Conservation (phyloP, 2,329 filamentous ascomycete genomes). For the Fusarium oxysporum region DNA sequence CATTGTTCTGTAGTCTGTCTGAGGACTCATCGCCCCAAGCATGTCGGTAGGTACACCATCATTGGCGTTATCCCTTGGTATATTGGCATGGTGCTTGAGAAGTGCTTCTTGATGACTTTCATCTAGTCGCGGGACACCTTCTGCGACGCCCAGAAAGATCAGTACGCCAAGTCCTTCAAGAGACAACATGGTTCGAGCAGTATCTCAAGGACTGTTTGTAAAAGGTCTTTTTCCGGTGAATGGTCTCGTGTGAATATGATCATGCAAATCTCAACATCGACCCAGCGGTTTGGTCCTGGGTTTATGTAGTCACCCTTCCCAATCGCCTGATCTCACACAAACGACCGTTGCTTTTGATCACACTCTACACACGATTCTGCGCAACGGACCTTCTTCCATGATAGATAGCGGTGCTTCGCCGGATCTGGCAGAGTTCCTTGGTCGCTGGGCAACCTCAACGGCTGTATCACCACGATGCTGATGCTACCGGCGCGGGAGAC, state of each 20-base stretch:
- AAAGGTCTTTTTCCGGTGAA: background rate
- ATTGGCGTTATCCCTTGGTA: background rate
- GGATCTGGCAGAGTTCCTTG: background rate
- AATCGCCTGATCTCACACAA: constrained; percentile 6
- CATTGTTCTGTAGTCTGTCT: constrained; percentile 43
- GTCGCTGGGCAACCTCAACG: constrained; percentile 23
- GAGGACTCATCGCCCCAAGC: background rate
- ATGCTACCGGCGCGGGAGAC: background rate
- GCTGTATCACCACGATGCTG: constrained; percentile 10
- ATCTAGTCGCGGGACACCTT: constrained; percentile 1
- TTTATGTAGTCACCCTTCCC: constrained; percentile 33
- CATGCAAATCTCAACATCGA: background rate
- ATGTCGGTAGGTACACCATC: background rate
- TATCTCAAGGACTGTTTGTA: background rate
- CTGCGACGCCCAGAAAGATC: background rate
- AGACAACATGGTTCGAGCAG: background rate
- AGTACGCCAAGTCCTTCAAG: background rate
- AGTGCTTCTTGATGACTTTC: background rate
- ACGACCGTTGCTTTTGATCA: background rate
- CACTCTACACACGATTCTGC: constrained; percentile 2
- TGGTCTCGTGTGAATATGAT: background rate
- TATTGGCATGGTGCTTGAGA: background rate
- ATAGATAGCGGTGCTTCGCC: background rate
- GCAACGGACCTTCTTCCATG: background rate
- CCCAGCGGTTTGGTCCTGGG: constrained; percentile 12